Base-by-base conservation (phyloP, 768 basidiomycete genomes). In the Dictyophora rubrovolvata region DNA sequence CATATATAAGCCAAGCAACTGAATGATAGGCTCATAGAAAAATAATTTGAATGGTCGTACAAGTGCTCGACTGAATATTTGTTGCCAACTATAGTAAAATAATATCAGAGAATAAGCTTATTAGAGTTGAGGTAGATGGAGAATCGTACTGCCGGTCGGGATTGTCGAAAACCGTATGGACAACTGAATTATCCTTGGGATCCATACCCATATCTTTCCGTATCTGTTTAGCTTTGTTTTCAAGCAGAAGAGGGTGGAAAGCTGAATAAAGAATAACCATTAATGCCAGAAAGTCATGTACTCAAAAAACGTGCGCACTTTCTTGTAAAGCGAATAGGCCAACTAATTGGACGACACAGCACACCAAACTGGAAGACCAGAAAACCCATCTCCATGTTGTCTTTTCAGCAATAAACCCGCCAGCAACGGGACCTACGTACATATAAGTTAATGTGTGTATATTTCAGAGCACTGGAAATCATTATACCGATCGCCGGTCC, bases 381-480 rank as follows among this genome's bases (percentile, higher is more conserved):
- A 87, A 89, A 33, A 86, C 84, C 85, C 85, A 87, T 67, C 83
- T 73, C 86, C 86, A 88, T 0, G 82, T 83, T 0, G 83, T 77
- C 37, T 70, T 72, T 47, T 86, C 73, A 0, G 81, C 80, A 23
- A 89, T 79, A 73, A 16, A 33, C 0, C 18, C 34, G 12, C 14
- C 1, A 18, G 12, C 9, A 14, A 33, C 20, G 42, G 48, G 35
- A 55, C 34, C 16, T 28, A 33, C 6, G 7, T 20, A 17, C 9
- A 6, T 11, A 82, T 85, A 21, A 80, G 81, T 5, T 83, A 85
- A 21, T 79, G 79, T 2, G 83, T 70, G 1, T 85, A 85, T 1
- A 35, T 28, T 37, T 14, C 16, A 11, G 28, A 23, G 20, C 4
- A 42, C 42, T 28, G 20, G 28, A 20, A 21, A 59, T 5, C 9